Evolutionary conservation across 2,329 filamentous ascomycete genomes (phyloP).

Genomic region (Grosmannia penicillata): DNA sequence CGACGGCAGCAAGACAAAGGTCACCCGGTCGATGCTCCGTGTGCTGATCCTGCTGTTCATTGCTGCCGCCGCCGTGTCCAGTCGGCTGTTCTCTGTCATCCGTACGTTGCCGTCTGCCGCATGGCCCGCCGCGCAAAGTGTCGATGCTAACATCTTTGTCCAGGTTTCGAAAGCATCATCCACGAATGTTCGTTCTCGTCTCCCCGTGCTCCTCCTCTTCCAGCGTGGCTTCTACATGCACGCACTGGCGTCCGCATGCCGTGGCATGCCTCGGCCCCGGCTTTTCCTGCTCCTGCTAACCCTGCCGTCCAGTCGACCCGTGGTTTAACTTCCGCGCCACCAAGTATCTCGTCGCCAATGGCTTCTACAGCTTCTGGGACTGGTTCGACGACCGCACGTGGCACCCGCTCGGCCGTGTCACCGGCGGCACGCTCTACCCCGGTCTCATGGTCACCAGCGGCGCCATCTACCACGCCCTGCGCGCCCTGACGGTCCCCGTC

Average conservation of each 20-base stretch:
- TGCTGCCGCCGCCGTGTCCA: slow-evolving; percentile 79
- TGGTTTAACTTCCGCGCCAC: slow-evolving; percentile 99
- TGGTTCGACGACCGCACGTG: slow-evolving; percentile 99
- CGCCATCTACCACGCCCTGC: slow-evolving; percentile 86
- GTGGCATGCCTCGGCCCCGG: slow-evolving; percentile 5
- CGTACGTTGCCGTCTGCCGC: slow-evolving; percentile 41
- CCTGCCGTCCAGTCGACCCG: slow-evolving; percentile 59
- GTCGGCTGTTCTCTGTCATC: slow-evolving; percentile 95
- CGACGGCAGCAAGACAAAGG: slow-evolving; percentile 66
- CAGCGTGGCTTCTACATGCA: too few relatives aligned
- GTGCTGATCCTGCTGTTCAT: slow-evolving; percentile 85
- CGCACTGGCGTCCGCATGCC: too few relatives aligned
- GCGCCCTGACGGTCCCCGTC: slow-evolving; percentile 76
- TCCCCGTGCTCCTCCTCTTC: slow-evolving; percentile 8
- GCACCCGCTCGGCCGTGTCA: slow-evolving; percentile 96
- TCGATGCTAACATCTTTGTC: not conserved
- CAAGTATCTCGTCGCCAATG: slow-evolving; percentile 92
- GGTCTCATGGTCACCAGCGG: slow-evolving; percentile 99
- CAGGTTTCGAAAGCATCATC: slow-evolving; percentile 97
- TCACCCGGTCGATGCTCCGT: slow-evolving; percentile 70
- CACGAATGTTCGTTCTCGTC: slow-evolving; percentile 72
- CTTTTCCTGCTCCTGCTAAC: slow-evolving; percentile 13
- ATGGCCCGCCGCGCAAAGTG: slow-evolving; percentile 1
- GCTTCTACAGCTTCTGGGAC: slow-evolving; percentile 98
- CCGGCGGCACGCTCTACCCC: slow-evolving; percentile 95